Evolutionary conservation across 345 rosid genomes (phyloP).

Genomic region (Carallia pectinifolia): DNA sequence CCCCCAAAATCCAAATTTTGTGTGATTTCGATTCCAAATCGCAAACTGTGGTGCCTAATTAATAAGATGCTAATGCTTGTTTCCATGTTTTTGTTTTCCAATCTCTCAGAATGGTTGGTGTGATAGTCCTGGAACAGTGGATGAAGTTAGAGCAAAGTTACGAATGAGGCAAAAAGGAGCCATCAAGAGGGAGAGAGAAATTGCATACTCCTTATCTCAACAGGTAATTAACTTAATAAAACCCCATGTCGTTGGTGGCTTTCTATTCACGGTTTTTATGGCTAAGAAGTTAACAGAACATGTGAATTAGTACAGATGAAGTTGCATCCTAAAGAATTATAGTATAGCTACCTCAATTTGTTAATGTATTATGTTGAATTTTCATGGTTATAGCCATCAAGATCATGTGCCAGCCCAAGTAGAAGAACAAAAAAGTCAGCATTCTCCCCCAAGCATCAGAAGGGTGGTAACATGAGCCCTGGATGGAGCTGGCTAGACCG

Average conservation of each 20-base stretch:
- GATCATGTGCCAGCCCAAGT: slow-evolving; percentile 57
- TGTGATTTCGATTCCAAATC: neutral
- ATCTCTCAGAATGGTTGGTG: slow-evolving; percentile 72
- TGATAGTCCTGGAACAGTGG: slow-evolving; percentile 54
- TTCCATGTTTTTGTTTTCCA: neutral
- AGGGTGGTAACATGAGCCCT: slow-evolving; percentile 38
- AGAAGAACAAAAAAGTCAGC: slow-evolving; percentile 42
- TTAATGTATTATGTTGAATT: neutral
- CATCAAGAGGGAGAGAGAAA: slow-evolving; percentile 90
- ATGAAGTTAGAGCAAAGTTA: slow-evolving; percentile 62
- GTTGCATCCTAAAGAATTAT: neutral
- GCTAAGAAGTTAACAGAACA: neutral
- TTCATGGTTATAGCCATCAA: slow-evolving; percentile 42
- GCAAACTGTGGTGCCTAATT: too few species aligned
- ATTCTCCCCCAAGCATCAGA: slow-evolving; percentile 34
- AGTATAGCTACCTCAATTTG: neutral
- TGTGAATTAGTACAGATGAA: neutral
- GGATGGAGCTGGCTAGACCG: slow-evolving; percentile 64
- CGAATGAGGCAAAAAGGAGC: slow-evolving; percentile 77
- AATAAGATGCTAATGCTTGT: neutral
- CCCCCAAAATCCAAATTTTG: neutral
- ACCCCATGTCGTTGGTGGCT: neutral
- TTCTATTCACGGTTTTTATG: neutral
- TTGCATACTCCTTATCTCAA: slow-evolving; percentile 62
- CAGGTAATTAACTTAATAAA: slow-evolving; percentile 49